Base-by-base conservation (phyloP, 306 rosid genomes). In the Hippophae rhamnoides region DNA sequence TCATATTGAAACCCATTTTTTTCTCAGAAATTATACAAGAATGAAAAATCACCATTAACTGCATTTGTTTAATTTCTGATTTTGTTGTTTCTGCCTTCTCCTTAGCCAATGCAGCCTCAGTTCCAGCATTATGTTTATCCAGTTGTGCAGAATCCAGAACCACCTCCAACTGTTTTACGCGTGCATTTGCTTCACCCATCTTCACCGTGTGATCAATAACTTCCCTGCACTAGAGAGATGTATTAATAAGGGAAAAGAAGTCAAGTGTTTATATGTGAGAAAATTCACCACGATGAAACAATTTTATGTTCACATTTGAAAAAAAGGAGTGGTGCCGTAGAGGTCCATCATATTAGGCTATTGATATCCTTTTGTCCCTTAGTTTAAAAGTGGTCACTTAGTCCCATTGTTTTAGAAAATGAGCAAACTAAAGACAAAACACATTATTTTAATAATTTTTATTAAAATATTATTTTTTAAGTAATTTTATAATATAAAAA, bases 101-200 rank as follows among this genome's bases (percentile, higher is more conserved):
- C 72, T 80, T 82, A 27, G 81, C 84, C 77, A 85, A 70, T 2
- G 58, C 48, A 63, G 71, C 84, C 74, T 87, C 98, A 67, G 82
- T 75, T 76, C 85, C 96, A 42, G 89, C 89, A 66, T 71, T 80
- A 63, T 75, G 79, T 75, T 82, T 81, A 62, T 74, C 79, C 51
- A 76, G 71, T 74, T 76, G 80, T 45, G 81, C 88, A 72, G 81
- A 79, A 82, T 92, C 95, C 61, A 92, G 72, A 73, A 83, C 87
- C 66, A 88, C 89, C 82, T 83, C 89, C 74, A 88, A 63, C 71
- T 92, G 89, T 76, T 88, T 92, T 82, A 92, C 55, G 67, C 73
- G 81, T 11, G 74, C 80, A 75, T 61, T 74, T 72, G 68, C 81
- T 69, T 87, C 96, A 12, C 96, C 86, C 83, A 74, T 79, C 74